A percentile compares a stretch with the other conserved stretches of the same genome.
Evolutionary conservation across 1,139 yeast species (phyloP).

Genomic region (Arxiozyma bovina): DNA sequence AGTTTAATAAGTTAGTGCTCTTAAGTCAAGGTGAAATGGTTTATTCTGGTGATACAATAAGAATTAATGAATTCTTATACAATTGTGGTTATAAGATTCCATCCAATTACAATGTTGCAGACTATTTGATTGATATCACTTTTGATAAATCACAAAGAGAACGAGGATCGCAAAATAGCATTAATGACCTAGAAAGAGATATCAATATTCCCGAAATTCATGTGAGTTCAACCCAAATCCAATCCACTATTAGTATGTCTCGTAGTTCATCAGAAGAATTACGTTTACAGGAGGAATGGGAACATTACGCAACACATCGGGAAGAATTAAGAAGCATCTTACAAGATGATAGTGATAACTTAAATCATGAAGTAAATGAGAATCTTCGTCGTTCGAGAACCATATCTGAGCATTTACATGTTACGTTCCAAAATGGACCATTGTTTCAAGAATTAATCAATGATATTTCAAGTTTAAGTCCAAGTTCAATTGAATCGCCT

Average conservation of each 20-base stretch:
- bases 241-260: not conserved
- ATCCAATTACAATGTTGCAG: constrained; percentile 84
- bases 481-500: constrained; percentile 13
- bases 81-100: constrained; percentile 79
- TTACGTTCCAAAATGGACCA: constrained; percentile 42
- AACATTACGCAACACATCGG: constrained; percentile 76
- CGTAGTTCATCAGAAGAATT: constrained; percentile 5
- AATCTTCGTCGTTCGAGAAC: constrained; percentile 4
- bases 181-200: constrained; percentile 15
- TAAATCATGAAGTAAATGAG: not conserved
- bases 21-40: constrained; percentile 80
- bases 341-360: constrained; percentile 24
- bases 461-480: constrained; percentile 38
- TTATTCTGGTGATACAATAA: constrained; percentile 74
- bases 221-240: not conserved
- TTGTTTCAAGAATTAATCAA: constrained; percentile 41
- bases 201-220: constrained; percentile 9
- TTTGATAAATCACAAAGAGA: constrained; percentile 37
- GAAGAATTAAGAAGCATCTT: constrained; percentile 46
- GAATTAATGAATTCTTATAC: constrained; percentile 64
- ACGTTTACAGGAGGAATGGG: constrained; percentile 78
- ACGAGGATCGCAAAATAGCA: not conserved
- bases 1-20: constrained; percentile 73
- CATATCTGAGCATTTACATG: constrained; percentile 28
- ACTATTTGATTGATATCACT: constrained; percentile 82